phyloP scores from a whole-genome alignment of 2,329 filamentous ascomycete genomes.

The Colletotrichum costaricense region DNA sequence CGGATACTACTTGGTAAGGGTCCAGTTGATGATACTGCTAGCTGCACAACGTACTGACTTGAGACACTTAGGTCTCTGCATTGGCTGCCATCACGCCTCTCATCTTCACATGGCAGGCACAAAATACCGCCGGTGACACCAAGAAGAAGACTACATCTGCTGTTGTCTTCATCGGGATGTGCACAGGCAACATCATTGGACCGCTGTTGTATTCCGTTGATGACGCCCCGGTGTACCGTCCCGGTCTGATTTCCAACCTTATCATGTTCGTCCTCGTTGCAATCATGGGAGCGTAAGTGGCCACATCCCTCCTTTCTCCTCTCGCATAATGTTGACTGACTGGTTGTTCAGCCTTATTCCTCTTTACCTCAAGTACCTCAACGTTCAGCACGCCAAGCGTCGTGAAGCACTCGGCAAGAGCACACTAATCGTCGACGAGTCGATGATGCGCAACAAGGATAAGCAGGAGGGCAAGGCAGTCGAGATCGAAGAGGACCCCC shows the following conservation, averaged over 20 bases:
- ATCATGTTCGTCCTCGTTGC: conserved; percentile 71
- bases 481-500: conserved; percentile 39
- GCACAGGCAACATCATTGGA: conserved; percentile 74
- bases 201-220: conserved; percentile 72
- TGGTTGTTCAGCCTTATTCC: conserved; percentile 42
- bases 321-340: background rate
- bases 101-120: conserved; percentile 70
- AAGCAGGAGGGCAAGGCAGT: conserved; percentile 36
- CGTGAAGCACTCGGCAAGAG: conserved; percentile 69
- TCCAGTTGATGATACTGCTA: background rate
- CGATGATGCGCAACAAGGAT: conserved; percentile 32
- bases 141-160: conserved; percentile 76
- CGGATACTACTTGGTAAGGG: conserved; percentile 60
- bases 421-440: conserved; percentile 23
- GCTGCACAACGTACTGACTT: background rate
- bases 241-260: conserved; percentile 70
- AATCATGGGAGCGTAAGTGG: conserved; percentile 47
- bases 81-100: conserved; percentile 58
- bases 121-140: conserved; percentile 76
- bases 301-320: rapidly evolving
- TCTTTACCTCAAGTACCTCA: conserved; percentile 62
- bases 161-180: conserved; percentile 73
- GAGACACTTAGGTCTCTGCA: conserved; percentile 7
- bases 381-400: conserved; percentile 63
- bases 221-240: conserved; percentile 65